Base-by-base conservation (phyloP, 2,329 filamentous ascomycete genomes). In the Colletotrichum trifolii region DNA sequence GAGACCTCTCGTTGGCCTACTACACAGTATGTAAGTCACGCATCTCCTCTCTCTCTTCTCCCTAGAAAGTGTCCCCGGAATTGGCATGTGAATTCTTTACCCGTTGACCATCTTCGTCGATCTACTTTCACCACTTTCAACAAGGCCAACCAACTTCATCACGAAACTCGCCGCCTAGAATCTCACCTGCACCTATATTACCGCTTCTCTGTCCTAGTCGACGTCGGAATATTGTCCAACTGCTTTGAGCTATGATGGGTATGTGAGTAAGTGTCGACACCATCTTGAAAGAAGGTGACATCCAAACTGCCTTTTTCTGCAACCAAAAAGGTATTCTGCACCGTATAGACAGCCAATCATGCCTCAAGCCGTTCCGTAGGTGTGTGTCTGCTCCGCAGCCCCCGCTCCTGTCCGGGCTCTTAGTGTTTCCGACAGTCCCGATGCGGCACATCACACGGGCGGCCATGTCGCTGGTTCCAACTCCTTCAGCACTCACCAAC, bases 321-420 rank as follows among this genome's bases (percentile, higher is more conserved):
- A 25, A 25, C 25, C 25, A 5, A 25, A 25, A 25, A 25, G 39
- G 39, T 25, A 45, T 40, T 25, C 36, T 6, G 13, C 40, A 55
- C 52, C 46, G 52, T 56, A 38, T 34, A 11, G 11, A 13, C 25
- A 13, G 40, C 62, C 58, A 65, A 62, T 62, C 58, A 65, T 12
- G 43, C 11, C 13, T 38, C 42, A 42, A 56, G 12, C 36, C 52
- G 59, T 35, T 42, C 25, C 17, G 25, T 12, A 12, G 53, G 10
- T 54, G 52, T 62, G 15, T 52, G 17, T 47, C 58, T 48, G 25
- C 63, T 57, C 46, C 46, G 58, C 62, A 64, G 54, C 40, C 47
- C 46, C 58, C 58, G 52, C 42, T 25, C 25, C 49, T 36, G 25
- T 36, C 46, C 58, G 58, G 52, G 34, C 40, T 53, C 42, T 47